These are phyloP conservation scores for Phytophthora crassamura DNA, from an alignment of 352 stramenopile species.

Conservation along the genomic window DNA sequence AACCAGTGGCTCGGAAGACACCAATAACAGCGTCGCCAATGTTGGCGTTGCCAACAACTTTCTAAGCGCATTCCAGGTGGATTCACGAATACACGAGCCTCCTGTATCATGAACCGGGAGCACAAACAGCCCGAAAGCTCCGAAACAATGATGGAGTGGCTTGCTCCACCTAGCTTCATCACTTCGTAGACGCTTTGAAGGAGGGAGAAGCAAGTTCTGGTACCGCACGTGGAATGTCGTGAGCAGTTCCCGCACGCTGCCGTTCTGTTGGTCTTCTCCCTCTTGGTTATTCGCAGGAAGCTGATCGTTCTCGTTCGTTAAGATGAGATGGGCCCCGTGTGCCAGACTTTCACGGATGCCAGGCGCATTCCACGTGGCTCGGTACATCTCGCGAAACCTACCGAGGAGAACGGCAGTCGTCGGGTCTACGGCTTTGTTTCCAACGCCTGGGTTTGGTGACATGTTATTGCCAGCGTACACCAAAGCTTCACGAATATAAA, in stretches of 20 bases:
- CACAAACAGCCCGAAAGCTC: slow-evolving; percentile 59
- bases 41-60: slow-evolving; percentile 45
- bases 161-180: slow-evolving; percentile 21
- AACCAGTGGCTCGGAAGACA: slow-evolving; percentile 44
- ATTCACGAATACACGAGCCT: slow-evolving; percentile 21
- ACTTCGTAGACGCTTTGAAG: slow-evolving; percentile 41
- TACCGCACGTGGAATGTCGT: slow-evolving; percentile 52
- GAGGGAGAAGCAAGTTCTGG: slow-evolving; percentile 56
- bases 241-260: slow-evolving; percentile 31
- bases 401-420: slow-evolving; percentile 24
- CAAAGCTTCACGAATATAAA: slow-evolving; percentile 42
- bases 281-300: slow-evolving; percentile 21
- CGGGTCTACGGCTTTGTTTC: background rate
- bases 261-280: slow-evolving; percentile 24
- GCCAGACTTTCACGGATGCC: slow-evolving; percentile 53
- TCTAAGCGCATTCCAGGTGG: slow-evolving; percentile 40
- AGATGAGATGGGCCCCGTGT: slow-evolving; percentile 54
- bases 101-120: slow-evolving; percentile 34
- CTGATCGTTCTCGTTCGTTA: slow-evolving; percentile 45
- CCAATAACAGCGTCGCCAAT: slow-evolving; percentile 44
- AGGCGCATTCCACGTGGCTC: slow-evolving; percentile 64
- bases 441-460: background rate
- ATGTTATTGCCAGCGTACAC: slow-evolving; percentile 25
- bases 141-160: slow-evolving; percentile 47
- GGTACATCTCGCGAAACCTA: slow-evolving; percentile 58